phyloP scores from a whole-genome alignment of 2,329 filamentous ascomycete species.

The Alternaria burnsii region DNA sequence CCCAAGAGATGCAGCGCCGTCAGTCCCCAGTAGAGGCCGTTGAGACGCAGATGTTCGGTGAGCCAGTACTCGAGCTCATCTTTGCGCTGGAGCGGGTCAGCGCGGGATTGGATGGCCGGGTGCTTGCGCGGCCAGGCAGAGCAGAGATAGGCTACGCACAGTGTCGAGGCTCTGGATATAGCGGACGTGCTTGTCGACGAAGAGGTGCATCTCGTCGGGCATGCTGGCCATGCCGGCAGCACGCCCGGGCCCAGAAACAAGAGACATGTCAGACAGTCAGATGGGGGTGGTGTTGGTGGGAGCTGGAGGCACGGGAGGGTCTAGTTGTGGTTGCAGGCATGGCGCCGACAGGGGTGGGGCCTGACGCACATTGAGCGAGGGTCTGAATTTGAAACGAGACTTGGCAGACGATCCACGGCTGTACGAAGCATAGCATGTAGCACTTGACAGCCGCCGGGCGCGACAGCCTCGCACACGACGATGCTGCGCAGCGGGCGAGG shows the following conservation, averaged over 20 bases:
- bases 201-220: conserved; percentile 61
- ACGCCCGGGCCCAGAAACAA: conserved; percentile 67
- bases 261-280: conserved; percentile 58
- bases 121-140: conserved; percentile 28
- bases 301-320: conserved; percentile 2
- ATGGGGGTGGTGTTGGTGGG: conserved; percentile 2
- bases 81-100: conserved; percentile 69
- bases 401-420: conserved; percentile 7
- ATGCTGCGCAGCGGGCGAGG: not conserved
- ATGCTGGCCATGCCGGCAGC: conserved; percentile 52
- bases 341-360: conserved; percentile 11
- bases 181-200: conserved; percentile 76
- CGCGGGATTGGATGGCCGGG: conserved; percentile 31
- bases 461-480: not conserved
- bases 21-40: conserved; percentile 96
- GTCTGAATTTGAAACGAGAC: conserved; percentile 14
- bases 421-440: not conserved
- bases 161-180: conserved; percentile 95
- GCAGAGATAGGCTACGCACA: conserved; percentile 58
- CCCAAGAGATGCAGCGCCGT: conserved; percentile 86
- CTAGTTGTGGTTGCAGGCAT: conserved; percentile 8
- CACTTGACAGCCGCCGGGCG: not conserved
- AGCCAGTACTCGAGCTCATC: conserved; percentile 98
- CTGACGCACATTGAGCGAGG: conserved; percentile 7
- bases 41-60: conserved; percentile 94